phyloP scores from a whole-genome alignment of 2,329 filamentous ascomycete species.

The Daldinia sp. region DNA sequence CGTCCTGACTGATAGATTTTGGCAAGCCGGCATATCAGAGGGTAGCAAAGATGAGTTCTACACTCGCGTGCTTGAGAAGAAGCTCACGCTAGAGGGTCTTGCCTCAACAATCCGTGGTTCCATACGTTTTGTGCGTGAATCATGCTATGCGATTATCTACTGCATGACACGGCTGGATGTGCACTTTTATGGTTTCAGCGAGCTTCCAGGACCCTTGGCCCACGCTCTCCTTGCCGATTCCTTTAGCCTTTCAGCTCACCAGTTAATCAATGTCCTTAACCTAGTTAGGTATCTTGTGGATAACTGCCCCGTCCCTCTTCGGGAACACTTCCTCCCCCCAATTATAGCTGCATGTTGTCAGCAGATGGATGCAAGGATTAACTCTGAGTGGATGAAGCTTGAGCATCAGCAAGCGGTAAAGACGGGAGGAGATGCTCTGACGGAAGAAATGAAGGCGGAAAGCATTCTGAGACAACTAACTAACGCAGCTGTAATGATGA shows the following conservation, averaged over 20 bases:
- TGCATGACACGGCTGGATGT: slow-evolving; percentile 88
- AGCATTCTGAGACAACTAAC: slow-evolving; percentile 93
- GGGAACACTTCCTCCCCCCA: slow-evolving; percentile 83
- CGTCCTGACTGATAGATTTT: slow-evolving; percentile 93
- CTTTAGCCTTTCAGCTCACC: slow-evolving; percentile 84
- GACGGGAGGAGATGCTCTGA: slow-evolving; percentile 78
- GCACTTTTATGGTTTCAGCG: slow-evolving; percentile 89
- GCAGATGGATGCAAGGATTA: slow-evolving; percentile 88
- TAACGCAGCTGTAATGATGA: slow-evolving; percentile 89
- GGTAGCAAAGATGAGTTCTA: slow-evolving; percentile 98
- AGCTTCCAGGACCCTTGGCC: slow-evolving; percentile 83
- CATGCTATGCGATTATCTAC: slow-evolving; percentile 92
- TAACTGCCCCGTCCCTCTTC: slow-evolving; percentile 82
- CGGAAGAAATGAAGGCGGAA: slow-evolving; percentile 97
- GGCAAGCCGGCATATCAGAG: slow-evolving; percentile 96
- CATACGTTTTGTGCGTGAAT: slow-evolving; percentile 88
- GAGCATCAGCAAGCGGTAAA: slow-evolving; percentile 67
- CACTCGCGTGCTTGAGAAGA: slow-evolving; percentile 86
- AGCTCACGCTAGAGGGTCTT: slow-evolving; percentile 88
- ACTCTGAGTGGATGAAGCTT: slow-evolving; percentile 83
- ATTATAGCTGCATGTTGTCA: slow-evolving; percentile 83
- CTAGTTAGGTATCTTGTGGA: slow-evolving; percentile 89
- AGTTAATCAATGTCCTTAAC: slow-evolving; percentile 92
- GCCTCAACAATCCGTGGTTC: slow-evolving; percentile 92
- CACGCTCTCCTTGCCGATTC: slow-evolving; percentile 86